Conservation (phyloP, 164 flowering plant species). For the Aristolochia californica region DNA sequence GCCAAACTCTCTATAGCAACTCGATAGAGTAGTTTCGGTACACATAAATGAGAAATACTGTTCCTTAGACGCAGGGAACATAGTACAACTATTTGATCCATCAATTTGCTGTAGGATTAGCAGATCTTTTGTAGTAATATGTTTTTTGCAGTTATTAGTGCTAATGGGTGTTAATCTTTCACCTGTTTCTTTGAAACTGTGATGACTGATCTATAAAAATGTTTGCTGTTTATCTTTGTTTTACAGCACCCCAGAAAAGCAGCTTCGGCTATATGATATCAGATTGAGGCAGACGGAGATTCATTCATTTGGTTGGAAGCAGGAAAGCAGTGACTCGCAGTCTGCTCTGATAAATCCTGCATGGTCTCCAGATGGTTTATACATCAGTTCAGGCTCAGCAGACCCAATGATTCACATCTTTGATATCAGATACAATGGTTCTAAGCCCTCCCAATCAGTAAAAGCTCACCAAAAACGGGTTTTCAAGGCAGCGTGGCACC, state of each 20-base stretch:
- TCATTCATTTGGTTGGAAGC: constrained; percentile 85
- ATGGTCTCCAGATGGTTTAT: constrained; percentile 91
- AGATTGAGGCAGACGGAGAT: constrained; percentile 64
- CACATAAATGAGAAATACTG: too few species aligned
- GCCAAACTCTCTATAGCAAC: too few species aligned
- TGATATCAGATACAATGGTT: constrained; percentile 67
- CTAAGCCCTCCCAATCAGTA: constrained; percentile 67
- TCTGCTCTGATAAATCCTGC: constrained; percentile 89
- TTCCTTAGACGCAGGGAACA: too few species aligned
- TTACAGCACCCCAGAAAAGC: constrained; percentile 64
- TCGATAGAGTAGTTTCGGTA: too few species aligned
- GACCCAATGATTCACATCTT: constrained; percentile 86
- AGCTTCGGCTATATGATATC: constrained; percentile 74
- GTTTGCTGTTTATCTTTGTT: background rate
- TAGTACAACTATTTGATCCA: too few species aligned
- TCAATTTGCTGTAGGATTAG: too few species aligned
- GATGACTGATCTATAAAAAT: too few species aligned
- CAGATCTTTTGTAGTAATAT: too few species aligned
- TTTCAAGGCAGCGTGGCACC: constrained; percentile 83
- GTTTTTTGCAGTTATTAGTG: too few species aligned
- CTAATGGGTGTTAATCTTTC: too few species aligned
- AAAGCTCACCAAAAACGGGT: constrained; percentile 89
- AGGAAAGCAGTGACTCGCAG: constrained; percentile 88
- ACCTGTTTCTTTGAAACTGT: too few species aligned
- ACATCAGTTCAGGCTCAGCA: constrained; percentile 76